Percentiles rank a stretch among this genome's conserved stretches.
Evolutionary conservation across 75 land plant species (phyloP).

Genomic region (Pinus taeda): DNA sequence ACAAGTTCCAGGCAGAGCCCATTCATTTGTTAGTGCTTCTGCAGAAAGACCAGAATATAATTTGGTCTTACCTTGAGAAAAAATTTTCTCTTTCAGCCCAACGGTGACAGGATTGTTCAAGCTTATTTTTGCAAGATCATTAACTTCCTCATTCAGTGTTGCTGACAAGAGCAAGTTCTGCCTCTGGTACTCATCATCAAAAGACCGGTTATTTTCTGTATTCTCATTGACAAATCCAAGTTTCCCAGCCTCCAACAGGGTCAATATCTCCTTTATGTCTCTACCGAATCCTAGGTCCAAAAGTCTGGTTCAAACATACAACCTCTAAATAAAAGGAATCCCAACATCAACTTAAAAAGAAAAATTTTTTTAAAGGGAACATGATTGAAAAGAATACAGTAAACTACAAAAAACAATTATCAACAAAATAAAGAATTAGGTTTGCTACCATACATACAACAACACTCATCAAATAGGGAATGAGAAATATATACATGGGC

Average conservation of each 20-base stretch:
- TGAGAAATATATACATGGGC: too few relatives aligned
- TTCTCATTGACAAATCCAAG: slow-evolving; percentile 9
- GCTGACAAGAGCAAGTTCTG: slow-evolving; percentile 93
- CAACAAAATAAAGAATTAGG: background rate
- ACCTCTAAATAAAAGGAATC: background rate
- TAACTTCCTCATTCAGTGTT: slow-evolving; percentile 91
- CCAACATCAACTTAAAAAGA: background rate
- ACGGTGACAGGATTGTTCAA: slow-evolving; percentile 75
- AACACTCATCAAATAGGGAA: background rate
- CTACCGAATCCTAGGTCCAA: slow-evolving; percentile 93
- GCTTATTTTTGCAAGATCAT: slow-evolving; percentile 81
- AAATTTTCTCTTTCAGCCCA: slow-evolving; percentile 51
- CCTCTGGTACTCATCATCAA: slow-evolving; percentile 19
- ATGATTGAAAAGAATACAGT: background rate
- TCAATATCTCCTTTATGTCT: slow-evolving; percentile 76
- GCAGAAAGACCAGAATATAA: background rate
- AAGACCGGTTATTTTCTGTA: slow-evolving; percentile 8
- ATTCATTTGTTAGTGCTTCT: slow-evolving; percentile 10
- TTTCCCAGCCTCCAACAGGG: slow-evolving; percentile 47
- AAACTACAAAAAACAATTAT: background rate
- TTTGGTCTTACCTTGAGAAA: slow-evolving; percentile 1
- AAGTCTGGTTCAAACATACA: slow-evolving; percentile 47
- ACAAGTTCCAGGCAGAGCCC: slow-evolving; percentile 15
- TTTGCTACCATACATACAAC: background rate
- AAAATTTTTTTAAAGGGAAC: background rate